Base-by-base conservation (phyloP, 2,329 filamentous ascomycete genomes). In the Cercospora zeae-maydis region DNA sequence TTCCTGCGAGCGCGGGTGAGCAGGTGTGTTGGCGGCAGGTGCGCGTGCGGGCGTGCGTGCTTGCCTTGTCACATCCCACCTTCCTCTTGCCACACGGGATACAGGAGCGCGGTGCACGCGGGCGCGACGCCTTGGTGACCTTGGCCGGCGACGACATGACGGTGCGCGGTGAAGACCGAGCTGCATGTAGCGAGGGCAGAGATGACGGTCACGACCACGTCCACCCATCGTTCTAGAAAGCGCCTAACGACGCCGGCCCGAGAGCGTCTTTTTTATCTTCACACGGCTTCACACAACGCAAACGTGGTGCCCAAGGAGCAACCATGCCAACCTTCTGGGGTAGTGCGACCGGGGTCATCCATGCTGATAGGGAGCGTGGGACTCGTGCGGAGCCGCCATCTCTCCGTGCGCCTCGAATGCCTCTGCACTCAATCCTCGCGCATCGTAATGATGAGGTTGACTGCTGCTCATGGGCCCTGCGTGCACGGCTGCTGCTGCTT, bases 61-160 rank as follows among this genome's bases (percentile, higher is more conserved):
- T 34, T 34, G 63, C 65, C 62, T 66, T 66, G 55, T 66, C 63
- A 52, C 65, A 69, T 1, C 67, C 63, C 4, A 69, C 65, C 56
- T 69, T 69, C 42, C 63, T 61, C 24, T 59, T 53, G 13, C 65
- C 67, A 52, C 66, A 67, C 9, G 59, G 65, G 9, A 64, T 51
- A 42, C 67, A 69, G 7, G 67, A 67, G 34, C 67, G 60, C 37
- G 67, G 65, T 34, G 62, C 62, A 33, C 67, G 60, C 21, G 67
- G 67, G 49, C 67, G 60, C 11, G 64, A 65, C 24, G 63, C 30
- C 51, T 65, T 66, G 52, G 62, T 39, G 59, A 66, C 34, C 33
- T 63, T 66, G 13, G 54, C 37, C 14, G 58, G 49, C 52, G 62
- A 61, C 54, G 65, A 64, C 65, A 67, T 67, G 19, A 27, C 16